Evolutionary conservation across 495 filamentous ascomycete genomes (phyloP).

Genomic region (Aspergillus panamensis): DNA sequence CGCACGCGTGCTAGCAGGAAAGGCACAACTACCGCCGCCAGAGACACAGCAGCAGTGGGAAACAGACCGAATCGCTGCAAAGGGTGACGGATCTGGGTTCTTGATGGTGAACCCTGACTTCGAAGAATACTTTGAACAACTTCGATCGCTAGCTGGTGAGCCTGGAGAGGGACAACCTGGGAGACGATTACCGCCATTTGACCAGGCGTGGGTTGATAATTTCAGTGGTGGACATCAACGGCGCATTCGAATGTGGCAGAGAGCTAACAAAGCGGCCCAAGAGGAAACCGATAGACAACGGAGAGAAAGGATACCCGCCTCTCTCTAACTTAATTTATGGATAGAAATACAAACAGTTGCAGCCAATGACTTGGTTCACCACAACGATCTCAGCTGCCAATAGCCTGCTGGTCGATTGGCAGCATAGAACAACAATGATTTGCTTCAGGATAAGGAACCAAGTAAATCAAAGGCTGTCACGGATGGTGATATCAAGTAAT

Average conservation of each 20-base stretch:
- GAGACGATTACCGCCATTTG: slow-evolving; percentile 44
- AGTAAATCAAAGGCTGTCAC: too few relatives aligned
- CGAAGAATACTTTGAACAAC: slow-evolving; percentile 51
- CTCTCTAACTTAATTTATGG: background rate
- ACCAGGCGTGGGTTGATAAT: slow-evolving; percentile 45
- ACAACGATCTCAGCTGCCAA: too few relatives aligned
- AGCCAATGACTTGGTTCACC: too few relatives aligned
- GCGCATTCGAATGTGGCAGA: slow-evolving; percentile 49
- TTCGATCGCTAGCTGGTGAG: slow-evolving; percentile 47
- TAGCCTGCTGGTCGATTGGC: too few relatives aligned
- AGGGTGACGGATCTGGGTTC: slow-evolving; percentile 50
- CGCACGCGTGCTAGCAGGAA: slow-evolving; percentile 54
- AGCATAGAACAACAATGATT: too few relatives aligned
- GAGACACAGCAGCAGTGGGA: slow-evolving; percentile 52
- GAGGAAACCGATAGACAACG: background rate
- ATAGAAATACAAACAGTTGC: background rate
- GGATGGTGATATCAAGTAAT: too few relatives aligned
- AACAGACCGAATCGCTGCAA: slow-evolving; percentile 41
- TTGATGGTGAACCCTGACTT: slow-evolving; percentile 51
- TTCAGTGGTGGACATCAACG: slow-evolving; percentile 48
- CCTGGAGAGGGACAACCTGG: slow-evolving; percentile 33
- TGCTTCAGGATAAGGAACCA: too few relatives aligned
- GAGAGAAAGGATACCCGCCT: background rate
- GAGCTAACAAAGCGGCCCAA: slow-evolving; percentile 19
- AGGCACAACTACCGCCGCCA: slow-evolving; percentile 38